A percentile compares a stretch with the other conserved stretches of the same genome.
These are phyloP conservation scores for Laetiporus sulphureus DNA, from an alignment of 1,284 basidiomycete species.

Conservation along the genomic window DNA sequence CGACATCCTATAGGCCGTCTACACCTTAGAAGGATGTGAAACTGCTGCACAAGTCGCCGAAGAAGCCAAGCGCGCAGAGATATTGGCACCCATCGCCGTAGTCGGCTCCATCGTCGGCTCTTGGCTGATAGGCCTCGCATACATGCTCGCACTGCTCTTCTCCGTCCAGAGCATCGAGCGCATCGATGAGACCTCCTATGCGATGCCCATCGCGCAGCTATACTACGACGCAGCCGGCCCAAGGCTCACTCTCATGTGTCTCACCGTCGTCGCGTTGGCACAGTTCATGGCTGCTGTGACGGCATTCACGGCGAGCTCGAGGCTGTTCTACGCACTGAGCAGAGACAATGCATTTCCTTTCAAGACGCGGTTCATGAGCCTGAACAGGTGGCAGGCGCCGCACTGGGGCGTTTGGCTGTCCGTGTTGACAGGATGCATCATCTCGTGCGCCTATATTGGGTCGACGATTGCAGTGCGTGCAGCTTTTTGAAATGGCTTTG, in stretches of 20 bases:
- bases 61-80: constrained; percentile 48
- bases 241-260: constrained; percentile 42
- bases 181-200: constrained; percentile 43
- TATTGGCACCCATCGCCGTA: constrained; percentile 51
- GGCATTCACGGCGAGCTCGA: constrained; percentile 53
- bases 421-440: constrained; percentile 45
- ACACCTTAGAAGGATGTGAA: constrained; percentile 58
- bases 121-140: constrained; percentile 52
- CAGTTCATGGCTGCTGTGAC: constrained; percentile 55
- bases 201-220: constrained; percentile 53
- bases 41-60: constrained; percentile 59
- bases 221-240: constrained; percentile 49
- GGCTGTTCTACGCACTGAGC: constrained; percentile 51
- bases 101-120: constrained; percentile 52
- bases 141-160: constrained; percentile 56
- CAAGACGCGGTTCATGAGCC: constrained; percentile 38
- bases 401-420: constrained; percentile 51
- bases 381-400: constrained; percentile 50
- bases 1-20: constrained; percentile 37
- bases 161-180: constrained; percentile 46
- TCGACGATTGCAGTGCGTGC: constrained; percentile 43
- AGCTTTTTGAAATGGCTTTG: not conserved
- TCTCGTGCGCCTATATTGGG: constrained; percentile 55
- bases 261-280: constrained; percentile 42
- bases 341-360: constrained; percentile 46